Percentiles rank a stretch among this genome's conserved stretches.
Conservation (phyloP, 768 basidiomycete genomes). For the Cantharellus cinnabarinus region DNA sequence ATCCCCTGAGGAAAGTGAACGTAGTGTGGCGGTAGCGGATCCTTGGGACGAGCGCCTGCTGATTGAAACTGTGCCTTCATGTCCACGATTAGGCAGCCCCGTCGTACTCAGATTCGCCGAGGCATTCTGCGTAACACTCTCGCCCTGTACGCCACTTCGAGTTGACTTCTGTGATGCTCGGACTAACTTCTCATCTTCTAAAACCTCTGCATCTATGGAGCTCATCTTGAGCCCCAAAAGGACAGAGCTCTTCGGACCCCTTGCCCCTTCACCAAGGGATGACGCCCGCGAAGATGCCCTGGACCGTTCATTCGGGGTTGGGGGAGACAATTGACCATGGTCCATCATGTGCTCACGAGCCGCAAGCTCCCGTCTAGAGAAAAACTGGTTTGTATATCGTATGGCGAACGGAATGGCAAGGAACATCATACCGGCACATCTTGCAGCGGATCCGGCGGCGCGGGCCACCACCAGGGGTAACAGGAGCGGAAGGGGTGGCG, state of each 20-base stretch:
- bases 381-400: neutral
- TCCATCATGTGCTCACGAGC: conserved; percentile 87
- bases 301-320: conserved; percentile 29
- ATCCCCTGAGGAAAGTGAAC: neutral
- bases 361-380: conserved; percentile 54
- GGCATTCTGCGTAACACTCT: neutral
- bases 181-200: neutral
- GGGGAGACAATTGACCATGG: conserved; percentile 45
- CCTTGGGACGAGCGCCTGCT: too few species aligned
- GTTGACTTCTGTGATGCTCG: neutral
- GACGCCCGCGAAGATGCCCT: conserved; percentile 20
- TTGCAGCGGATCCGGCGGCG: conserved; percentile 64
- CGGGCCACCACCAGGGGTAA: conserved; percentile 35
- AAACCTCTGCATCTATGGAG: neutral
- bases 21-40: too few species aligned
- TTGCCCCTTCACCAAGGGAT: neutral
- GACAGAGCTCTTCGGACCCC: neutral
- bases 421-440: conserved; percentile 51
- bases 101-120: neutral
- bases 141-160: neutral
- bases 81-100: neutral
- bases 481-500: conserved; percentile 37
- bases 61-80: too few species aligned
- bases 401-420: neutral
- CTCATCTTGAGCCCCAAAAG: neutral